phyloP scores from a whole-genome alignment of 2,329 filamentous ascomycete species.

The Phyllosticta citribraziliensis region DNA sequence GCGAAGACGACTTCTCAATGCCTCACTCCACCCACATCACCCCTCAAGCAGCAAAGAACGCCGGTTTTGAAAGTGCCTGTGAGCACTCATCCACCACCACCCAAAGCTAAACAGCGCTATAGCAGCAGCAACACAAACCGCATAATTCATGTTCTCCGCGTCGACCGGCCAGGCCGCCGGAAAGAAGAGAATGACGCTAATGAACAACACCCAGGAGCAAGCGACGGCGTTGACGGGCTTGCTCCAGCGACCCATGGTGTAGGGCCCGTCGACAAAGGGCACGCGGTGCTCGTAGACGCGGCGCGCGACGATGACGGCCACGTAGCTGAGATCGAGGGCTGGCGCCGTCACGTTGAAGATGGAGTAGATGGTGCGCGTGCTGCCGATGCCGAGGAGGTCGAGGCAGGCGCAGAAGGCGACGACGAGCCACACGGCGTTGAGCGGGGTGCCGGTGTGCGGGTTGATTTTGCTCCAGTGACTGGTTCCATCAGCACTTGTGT shows the following conservation, averaged over 20 bases:
- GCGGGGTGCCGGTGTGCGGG: constrained; percentile 44
- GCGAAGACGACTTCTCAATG: background rate
- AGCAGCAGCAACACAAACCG: constrained; percentile 34
- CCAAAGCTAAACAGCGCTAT: constrained; percentile 40
- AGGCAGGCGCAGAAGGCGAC: constrained; percentile 46
- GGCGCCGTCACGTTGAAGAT: constrained; percentile 41
- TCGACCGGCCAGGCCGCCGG: constrained; percentile 35
- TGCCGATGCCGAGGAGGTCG: constrained; percentile 44
- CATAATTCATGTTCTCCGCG: constrained; percentile 39
- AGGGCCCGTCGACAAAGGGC: constrained; percentile 48
- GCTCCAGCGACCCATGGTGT: constrained; percentile 47
- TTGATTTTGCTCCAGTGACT: constrained; percentile 47
- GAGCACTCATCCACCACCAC: constrained; percentile 36
- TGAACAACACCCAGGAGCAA: constrained; percentile 52
- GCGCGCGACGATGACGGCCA: constrained; percentile 51
- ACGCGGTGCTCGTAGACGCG: constrained; percentile 40
- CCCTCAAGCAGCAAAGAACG: constrained; percentile 4
- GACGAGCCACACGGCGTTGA: constrained; percentile 56
- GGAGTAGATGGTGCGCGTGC: constrained; percentile 39
- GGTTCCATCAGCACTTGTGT: background rate
- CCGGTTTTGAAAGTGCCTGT: constrained; percentile 20
- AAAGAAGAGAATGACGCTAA: constrained; percentile 50
- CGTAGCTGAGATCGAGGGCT: constrained; percentile 44
- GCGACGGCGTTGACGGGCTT: constrained; percentile 46
- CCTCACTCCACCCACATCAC: constrained; percentile 17